A percentile compares a stretch with the other conserved stretches of the same genome.
phyloP scores from a whole-genome alignment of 805 yeast genomes.

The Lachancea lanzarotensis region DNA sequence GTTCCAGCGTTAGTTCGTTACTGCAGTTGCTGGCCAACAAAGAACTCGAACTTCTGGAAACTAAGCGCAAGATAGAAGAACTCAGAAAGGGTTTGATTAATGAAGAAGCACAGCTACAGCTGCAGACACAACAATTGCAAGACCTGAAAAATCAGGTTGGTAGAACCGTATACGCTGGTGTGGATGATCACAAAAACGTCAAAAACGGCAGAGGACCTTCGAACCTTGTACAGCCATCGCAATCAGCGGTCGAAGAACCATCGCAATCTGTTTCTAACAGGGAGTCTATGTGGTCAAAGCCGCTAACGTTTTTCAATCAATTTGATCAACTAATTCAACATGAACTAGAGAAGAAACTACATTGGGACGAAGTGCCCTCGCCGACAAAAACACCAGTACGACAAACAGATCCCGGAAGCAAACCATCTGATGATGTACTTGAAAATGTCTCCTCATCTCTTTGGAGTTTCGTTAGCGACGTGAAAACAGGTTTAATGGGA shows the following conservation, averaged over 20 bases:
- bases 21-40: conserved; percentile 57
- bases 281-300: conserved; percentile 42
- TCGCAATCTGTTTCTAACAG: conserved; percentile 1
- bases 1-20: conserved; percentile 44
- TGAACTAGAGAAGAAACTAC: conserved; percentile 52
- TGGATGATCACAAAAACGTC: conserved; percentile 1
- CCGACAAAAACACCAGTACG: not conserved
- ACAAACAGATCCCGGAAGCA: not conserved
- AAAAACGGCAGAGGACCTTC: not conserved
- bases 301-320: conserved; percentile 56
- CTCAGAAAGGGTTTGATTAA: conserved; percentile 40
- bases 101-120: conserved; percentile 47
- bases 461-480: conserved; percentile 48
- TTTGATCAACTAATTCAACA: conserved; percentile 60
- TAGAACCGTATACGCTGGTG: conserved; percentile 12
- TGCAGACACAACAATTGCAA: conserved; percentile 30
- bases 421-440: conserved; percentile 6
- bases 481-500: conserved; percentile 38
- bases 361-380: conserved; percentile 23
- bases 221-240: not conserved
- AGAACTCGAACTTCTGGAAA: conserved; percentile 61
- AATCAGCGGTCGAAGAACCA: not conserved
- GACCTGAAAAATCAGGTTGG: conserved; percentile 32
- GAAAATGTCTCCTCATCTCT: conserved; percentile 38
- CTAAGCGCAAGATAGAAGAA: conserved; percentile 48